These are phyloP conservation scores for Erodium chrysanthum DNA, from an alignment of 441 rosid species.

Conservation along the genomic window DNA sequence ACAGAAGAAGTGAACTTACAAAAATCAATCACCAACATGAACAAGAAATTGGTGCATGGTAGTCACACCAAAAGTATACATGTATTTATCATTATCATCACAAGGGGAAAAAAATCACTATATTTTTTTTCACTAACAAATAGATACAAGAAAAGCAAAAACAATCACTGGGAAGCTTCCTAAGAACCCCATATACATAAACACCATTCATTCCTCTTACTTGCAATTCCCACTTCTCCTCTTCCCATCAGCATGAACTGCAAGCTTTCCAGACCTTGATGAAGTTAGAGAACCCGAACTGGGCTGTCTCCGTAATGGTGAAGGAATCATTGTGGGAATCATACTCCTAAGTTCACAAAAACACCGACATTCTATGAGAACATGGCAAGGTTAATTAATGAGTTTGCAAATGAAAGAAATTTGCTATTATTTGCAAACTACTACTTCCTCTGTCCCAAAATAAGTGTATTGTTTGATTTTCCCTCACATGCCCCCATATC, in stretches of 20 bases:
- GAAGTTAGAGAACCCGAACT: slow-evolving; percentile 24
- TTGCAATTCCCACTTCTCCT: slow-evolving; percentile 42
- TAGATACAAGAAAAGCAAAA: slow-evolving; percentile 15
- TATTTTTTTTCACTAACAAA: slow-evolving; percentile 2
- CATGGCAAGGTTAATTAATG: background rate
- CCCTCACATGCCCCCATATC: no score
- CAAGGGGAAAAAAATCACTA: slow-evolving; percentile 4
- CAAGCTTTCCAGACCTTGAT: slow-evolving; percentile 29
- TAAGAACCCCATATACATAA: slow-evolving; percentile 6
- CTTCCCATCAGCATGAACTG: slow-evolving; percentile 34
- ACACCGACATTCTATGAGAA: background rate
- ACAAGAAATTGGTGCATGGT: background rate
- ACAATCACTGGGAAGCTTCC: slow-evolving; percentile 13
- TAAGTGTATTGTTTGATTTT: background rate
- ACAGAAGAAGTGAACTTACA: no score
- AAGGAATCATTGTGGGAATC: slow-evolving; percentile 65
- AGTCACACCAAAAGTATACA: background rate
- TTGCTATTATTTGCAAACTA: background rate
- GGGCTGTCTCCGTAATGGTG: slow-evolving; percentile 38
- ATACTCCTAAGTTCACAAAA: slow-evolving; percentile 36
- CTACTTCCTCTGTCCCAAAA: background rate
- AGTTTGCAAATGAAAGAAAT: background rate
- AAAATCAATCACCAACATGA: background rate
- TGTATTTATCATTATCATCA: background rate
- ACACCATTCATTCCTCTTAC: slow-evolving; percentile 23